phyloP scores from a whole-genome alignment of 208 protist species.

The Jaenimonas drosophilae region DNA sequence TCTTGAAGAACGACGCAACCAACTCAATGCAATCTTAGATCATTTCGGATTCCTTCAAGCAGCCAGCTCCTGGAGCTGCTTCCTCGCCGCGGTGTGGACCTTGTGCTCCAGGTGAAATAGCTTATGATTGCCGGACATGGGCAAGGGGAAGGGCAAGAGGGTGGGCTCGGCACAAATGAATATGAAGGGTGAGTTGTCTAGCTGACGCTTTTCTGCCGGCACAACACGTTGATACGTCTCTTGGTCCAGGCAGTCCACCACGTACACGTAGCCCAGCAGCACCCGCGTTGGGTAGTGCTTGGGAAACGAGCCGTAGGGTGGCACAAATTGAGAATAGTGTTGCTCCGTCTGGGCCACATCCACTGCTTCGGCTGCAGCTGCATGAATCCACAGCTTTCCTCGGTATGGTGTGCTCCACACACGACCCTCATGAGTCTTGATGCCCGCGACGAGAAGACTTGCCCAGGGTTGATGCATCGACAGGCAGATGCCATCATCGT shows the following conservation, averaged over 20 bases:
- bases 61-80: conserved; percentile 62
- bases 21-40: too few relatives aligned
- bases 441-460: conserved; percentile 81
- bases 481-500: conserved; percentile 79
- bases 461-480: conserved; percentile 94
- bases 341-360: conserved; percentile 66
- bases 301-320: conserved; percentile 45
- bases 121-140: conserved; percentile 86
- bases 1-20: background rate
- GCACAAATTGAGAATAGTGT: conserved; percentile 57
- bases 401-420: conserved; percentile 77
- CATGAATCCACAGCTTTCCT: conserved; percentile 90
- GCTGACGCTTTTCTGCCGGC: conserved; percentile 50
- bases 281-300: conserved; percentile 84
- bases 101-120: conserved; percentile 78
- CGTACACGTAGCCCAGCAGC: conserved; percentile 85
- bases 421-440: conserved; percentile 89
- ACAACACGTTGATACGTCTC: conserved; percentile 50
- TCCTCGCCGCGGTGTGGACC: conserved; percentile 50
- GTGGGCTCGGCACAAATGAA: conserved; percentile 84
- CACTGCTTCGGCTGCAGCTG: conserved; percentile 42
- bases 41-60: too few relatives aligned
- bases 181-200: conserved; percentile 67
- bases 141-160: conserved; percentile 71
- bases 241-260: conserved; percentile 64